Evolutionary conservation across 169 alveolate species (phyloP).

Genomic region (Plasmodium cynomolgi): DNA sequence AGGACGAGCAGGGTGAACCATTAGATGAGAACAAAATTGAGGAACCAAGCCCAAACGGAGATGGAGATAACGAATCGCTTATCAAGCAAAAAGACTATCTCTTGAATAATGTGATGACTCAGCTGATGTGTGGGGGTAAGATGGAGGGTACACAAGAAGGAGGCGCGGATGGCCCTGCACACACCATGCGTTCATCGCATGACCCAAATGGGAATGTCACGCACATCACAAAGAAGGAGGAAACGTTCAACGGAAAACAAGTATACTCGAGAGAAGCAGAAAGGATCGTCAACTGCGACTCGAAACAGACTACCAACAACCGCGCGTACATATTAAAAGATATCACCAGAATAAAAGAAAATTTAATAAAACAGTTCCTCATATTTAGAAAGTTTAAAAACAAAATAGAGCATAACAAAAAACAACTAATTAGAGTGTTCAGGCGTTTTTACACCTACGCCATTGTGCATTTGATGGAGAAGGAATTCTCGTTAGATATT

Average conservation of each 20-base stretch:
- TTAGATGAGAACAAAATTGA: background rate
- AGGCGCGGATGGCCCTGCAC: background rate
- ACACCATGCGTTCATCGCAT: background rate
- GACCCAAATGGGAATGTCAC: background rate
- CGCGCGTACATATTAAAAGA: constrained; percentile 7
- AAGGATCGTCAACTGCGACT: background rate
- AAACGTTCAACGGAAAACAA: background rate
- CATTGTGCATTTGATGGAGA: constrained; percentile 21
- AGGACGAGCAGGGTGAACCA: background rate
- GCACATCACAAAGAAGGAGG: background rate
- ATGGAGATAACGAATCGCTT: background rate
- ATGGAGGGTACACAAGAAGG: background rate
- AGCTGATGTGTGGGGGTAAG: background rate
- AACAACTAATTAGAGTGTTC: constrained; percentile 16
- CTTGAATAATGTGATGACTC: background rate
- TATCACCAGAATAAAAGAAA: constrained; percentile 8
- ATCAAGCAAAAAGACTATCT: background rate
- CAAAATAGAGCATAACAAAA: background rate
- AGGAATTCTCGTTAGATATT: constrained; percentile 8
- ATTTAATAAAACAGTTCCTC: constrained; percentile 24
- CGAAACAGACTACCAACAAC: background rate
- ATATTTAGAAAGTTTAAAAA: constrained; percentile 28
- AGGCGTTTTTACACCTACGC: constrained; percentile 40
- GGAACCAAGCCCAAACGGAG: background rate
- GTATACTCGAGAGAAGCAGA: background rate